Conservation (phyloP, 306 rosid genomes). For the Carpinus viminea region DNA sequence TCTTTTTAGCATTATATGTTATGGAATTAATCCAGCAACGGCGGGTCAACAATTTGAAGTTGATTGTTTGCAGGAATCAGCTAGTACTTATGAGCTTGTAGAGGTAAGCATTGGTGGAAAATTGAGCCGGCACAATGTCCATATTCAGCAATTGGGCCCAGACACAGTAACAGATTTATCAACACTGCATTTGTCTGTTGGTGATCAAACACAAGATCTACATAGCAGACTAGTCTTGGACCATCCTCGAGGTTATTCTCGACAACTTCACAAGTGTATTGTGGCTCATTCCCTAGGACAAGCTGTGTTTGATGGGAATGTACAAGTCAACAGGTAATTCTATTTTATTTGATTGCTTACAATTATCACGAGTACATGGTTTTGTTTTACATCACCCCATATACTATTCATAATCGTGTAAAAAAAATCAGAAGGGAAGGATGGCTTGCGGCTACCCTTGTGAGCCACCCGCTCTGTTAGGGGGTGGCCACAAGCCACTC, state of each 20-base stretch:
- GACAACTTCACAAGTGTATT: conserved; percentile 92
- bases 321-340: conserved; percentile 84
- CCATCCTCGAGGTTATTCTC: conserved; percentile 89
- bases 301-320: conserved; percentile 89
- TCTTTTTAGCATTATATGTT: neutral
- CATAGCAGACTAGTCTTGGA: conserved; percentile 79
- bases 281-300: conserved; percentile 88
- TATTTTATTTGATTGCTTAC: conserved; percentile 6
- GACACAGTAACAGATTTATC: conserved; percentile 78
- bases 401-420: neutral
- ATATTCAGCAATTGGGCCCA: conserved; percentile 82
- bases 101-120: conserved; percentile 90
- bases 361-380: neutral
- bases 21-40: conserved; percentile 15
- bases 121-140: conserved; percentile 87
- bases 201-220: conserved; percentile 88
- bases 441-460: too few relatives aligned
- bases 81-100: conserved; percentile 71
- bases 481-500: too few relatives aligned
- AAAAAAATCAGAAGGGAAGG: too few relatives aligned
- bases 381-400: neutral
- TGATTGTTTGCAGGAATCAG: conserved; percentile 58
- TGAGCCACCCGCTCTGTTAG: too few relatives aligned
- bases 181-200: conserved; percentile 71
- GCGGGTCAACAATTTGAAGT: conserved; percentile 18